Evolutionary conservation across 2,329 filamentous ascomycete genomes (phyloP).

Genomic region (Stromatinia cepivora): DNA sequence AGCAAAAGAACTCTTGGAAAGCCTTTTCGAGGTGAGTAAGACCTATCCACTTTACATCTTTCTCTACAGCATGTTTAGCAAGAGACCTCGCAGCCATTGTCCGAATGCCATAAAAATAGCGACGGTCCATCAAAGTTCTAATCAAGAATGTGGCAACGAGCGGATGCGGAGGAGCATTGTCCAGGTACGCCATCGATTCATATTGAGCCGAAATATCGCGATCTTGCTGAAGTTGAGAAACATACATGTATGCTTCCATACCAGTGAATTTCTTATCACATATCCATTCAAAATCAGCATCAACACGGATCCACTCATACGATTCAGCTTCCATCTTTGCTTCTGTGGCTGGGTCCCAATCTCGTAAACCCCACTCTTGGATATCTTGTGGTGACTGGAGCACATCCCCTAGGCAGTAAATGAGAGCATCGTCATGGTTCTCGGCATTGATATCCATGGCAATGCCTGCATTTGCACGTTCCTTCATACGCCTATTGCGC

Average conservation of each 20-base stretch:
- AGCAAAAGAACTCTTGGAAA: constrained; percentile 87
- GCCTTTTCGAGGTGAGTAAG: constrained; percentile 80
- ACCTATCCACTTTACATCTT: constrained; percentile 73
- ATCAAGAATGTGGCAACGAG: constrained; percentile 87
- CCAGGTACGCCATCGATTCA: constrained; percentile 74
- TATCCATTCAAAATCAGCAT: constrained; percentile 98
- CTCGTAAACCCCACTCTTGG: constrained; percentile 77
- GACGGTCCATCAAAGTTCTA: constrained; percentile 83
- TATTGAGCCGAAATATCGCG: constrained; percentile 90
- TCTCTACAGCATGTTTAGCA: constrained; percentile 67
- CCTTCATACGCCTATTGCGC: constrained; percentile 78
- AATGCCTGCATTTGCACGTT: constrained; percentile 65
- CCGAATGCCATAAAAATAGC: constrained; percentile 93
- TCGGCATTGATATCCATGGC: constrained; percentile 64
- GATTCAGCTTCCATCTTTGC: constrained; percentile 91
- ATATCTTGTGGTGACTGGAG: constrained; percentile 81
- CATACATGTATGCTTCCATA: constrained; percentile 95
- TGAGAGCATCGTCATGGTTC: constrained; percentile 74
- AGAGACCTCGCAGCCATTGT: constrained; percentile 79
- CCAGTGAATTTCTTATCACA: constrained; percentile 74
- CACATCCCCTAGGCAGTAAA: constrained; percentile 91
- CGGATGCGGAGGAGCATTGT: constrained; percentile 65
- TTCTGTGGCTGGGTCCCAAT: constrained; percentile 89
- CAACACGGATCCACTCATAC: constrained; percentile 97
- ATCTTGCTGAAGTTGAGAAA: constrained; percentile 96